Base-by-base conservation (phyloP, 2,329 filamentous ascomycete genomes). In the Byssothecium circinans region DNA sequence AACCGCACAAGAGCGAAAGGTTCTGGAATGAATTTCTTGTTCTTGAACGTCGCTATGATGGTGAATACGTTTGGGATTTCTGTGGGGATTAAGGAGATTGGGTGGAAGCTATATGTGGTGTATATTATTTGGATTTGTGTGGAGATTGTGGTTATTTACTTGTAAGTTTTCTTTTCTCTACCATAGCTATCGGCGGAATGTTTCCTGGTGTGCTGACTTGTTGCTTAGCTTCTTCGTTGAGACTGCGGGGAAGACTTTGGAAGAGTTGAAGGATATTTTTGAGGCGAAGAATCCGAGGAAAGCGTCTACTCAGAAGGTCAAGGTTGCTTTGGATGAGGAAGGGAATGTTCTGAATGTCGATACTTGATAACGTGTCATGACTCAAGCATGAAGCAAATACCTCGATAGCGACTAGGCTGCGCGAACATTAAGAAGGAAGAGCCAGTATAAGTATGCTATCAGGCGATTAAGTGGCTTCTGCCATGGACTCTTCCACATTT, bases 1-100 rank as follows among this genome's bases (percentile, higher is more conserved):
- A 72, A 70, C 58, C 59, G 66, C 25, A 73, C 67, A 4, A 62
- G 71, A 33, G 71, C 68, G 12, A 73, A 73, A 46, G 65, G 65
- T 1, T 65, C 62, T 14, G 64, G 64, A 19, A 47, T 62, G n/a
- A 67, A 67, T 44, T 67, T 65, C 47, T 47, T 68, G 11, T 67
- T 67, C 54, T 50, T 67, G 33, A 68, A 67, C 49, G 52, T 68
- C 14, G 63, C 64, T 38, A 64, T 67, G 60, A 53, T 67, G 7
- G 63, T 67, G 34, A 68, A 67, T 41, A 67, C 64, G 7, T 68
- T 63, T 32, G 65, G 64, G 12, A 67, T 67, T 20, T 59, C 60
- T 1, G 56, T 67, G 6, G 65, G 62, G 8, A 67, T 68, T 34
- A 61, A 64, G 45, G 59, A 62, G 48, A 64, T 68, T 45, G 50